phyloP scores from a whole-genome alignment of 2,329 filamentous ascomycete species.

The Penicillium palitans region DNA sequence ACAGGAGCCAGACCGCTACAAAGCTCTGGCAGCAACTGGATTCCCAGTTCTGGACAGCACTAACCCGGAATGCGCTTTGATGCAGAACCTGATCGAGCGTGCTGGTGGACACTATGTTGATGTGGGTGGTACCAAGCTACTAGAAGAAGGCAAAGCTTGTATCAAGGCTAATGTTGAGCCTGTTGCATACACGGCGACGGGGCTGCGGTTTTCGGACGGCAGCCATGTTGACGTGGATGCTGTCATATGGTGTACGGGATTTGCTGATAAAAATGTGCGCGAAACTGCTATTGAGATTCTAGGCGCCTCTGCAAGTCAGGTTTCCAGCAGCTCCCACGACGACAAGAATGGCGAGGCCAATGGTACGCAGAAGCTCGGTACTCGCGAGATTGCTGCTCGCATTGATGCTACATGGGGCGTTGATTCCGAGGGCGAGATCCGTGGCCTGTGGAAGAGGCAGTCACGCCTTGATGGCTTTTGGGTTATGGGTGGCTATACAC shows the following conservation, averaged over 20 bases:
- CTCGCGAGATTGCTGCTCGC: not conserved
- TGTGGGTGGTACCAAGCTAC: constrained; percentile 35
- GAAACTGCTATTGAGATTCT: not conserved
- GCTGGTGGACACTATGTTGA: constrained; percentile 47
- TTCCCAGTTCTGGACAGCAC: constrained; percentile 41
- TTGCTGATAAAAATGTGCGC: not conserved
- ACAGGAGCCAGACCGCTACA: constrained; percentile 39
- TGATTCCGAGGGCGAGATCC: not conserved
- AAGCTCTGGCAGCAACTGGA: constrained; percentile 33
- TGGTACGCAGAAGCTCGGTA: not conserved
- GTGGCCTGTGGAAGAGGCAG: not conserved
- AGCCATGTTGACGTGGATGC: not conserved
- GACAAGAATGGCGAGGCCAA: not conserved
- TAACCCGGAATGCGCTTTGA: constrained; percentile 23
- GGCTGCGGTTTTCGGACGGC: not conserved
- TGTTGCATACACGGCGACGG: not conserved
- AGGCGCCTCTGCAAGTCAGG: not conserved
- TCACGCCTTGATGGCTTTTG: constrained; percentile 26
- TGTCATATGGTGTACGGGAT: not conserved
- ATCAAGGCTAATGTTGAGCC: not conserved
- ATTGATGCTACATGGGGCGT: not conserved
- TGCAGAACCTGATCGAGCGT: constrained; percentile 39
- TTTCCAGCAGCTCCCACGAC: not conserved
- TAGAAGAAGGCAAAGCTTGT: not conserved
- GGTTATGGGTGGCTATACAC: constrained; percentile 49